Conservation (phyloP, 2,329 filamentous ascomycete genomes). For the Cladosporium sp. region DNA sequence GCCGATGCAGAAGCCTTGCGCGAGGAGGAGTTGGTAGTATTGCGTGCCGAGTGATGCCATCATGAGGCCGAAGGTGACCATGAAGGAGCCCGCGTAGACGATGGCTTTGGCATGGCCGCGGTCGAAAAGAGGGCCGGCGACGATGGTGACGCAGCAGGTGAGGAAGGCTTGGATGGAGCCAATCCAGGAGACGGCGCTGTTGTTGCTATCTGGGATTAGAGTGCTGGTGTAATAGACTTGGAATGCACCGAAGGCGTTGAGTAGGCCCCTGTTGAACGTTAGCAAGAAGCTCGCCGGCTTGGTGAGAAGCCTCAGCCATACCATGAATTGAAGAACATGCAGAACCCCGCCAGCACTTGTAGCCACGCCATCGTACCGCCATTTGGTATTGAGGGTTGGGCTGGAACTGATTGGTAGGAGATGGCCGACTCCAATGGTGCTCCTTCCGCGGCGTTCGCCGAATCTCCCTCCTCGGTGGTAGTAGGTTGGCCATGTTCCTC, state of each 20-base stretch:
- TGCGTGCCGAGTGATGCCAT: conserved; percentile 40
- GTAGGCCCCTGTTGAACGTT: conserved; percentile 33
- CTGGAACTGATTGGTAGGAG: conserved; percentile 21
- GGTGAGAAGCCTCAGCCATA: background rate
- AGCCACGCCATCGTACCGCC: conserved; percentile 43
- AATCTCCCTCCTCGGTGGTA: background rate
- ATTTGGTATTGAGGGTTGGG: conserved; percentile 30
- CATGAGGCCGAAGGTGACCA: conserved; percentile 45
- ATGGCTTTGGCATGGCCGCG: conserved; percentile 42
- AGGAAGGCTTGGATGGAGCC: conserved; percentile 48
- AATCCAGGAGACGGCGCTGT: conserved; percentile 44
- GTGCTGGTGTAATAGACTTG: conserved; percentile 17
- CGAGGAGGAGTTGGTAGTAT: conserved; percentile 45
- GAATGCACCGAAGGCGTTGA: conserved; percentile 17
- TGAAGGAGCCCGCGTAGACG: conserved; percentile 38
- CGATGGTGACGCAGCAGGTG: conserved; percentile 44
- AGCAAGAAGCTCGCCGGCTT: conserved; percentile 17
- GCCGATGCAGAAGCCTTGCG: conserved; percentile 43
- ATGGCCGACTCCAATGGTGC: conserved; percentile 20
- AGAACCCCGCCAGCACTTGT: conserved; percentile 42
- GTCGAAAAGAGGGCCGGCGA: conserved; percentile 51
- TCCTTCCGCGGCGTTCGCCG: conserved; percentile 10
- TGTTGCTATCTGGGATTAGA: conserved; percentile 1
- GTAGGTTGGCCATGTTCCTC: background rate
- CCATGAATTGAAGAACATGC: conserved; percentile 46